These are phyloP conservation scores for Ettlia oleoabundans DNA, from an alignment of 139 green algal genomes.

Conservation along the genomic window DNA sequence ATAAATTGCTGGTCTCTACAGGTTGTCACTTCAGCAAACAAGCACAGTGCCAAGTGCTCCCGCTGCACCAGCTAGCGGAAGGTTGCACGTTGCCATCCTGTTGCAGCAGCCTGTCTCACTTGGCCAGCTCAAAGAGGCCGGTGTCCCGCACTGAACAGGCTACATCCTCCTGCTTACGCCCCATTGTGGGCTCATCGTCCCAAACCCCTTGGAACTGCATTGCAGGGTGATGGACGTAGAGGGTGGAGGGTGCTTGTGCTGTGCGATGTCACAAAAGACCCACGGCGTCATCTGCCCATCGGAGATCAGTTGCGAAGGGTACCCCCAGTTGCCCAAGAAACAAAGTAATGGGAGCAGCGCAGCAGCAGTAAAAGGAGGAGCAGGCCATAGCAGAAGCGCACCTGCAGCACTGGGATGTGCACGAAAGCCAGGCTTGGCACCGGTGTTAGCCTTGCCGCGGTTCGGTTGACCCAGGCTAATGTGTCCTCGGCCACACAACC, in stretches of 20 bases:
- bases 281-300: too few relatives aligned
- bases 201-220: constrained; percentile 34
- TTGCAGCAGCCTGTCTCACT: background rate
- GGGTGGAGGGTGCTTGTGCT: background rate
- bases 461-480: constrained; percentile 36
- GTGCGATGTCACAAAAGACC: background rate
- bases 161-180: constrained; percentile 40
- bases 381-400: too few relatives aligned
- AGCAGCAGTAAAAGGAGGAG: too few relatives aligned
- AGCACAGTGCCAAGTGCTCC: too few relatives aligned
- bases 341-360: too few relatives aligned
- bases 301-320: too few relatives aligned
- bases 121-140: constrained; percentile 25
- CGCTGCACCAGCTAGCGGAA: too few relatives aligned
- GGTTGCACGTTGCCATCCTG: too few relatives aligned
- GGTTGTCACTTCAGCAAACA: too few relatives aligned
- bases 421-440: constrained; percentile 51
- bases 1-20: too few relatives aligned
- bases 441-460: background rate
- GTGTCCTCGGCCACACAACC: constrained; percentile 46
- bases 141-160: constrained; percentile 43
- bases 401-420: constrained; percentile 53
- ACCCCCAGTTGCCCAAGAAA: too few relatives aligned
- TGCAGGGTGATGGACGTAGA: too few relatives aligned
- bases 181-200: constrained; percentile 8